These are phyloP conservation scores for Elongisporangium anandrum DNA, from an alignment of 352 stramenopile genomes.

Conservation along the genomic window DNA sequence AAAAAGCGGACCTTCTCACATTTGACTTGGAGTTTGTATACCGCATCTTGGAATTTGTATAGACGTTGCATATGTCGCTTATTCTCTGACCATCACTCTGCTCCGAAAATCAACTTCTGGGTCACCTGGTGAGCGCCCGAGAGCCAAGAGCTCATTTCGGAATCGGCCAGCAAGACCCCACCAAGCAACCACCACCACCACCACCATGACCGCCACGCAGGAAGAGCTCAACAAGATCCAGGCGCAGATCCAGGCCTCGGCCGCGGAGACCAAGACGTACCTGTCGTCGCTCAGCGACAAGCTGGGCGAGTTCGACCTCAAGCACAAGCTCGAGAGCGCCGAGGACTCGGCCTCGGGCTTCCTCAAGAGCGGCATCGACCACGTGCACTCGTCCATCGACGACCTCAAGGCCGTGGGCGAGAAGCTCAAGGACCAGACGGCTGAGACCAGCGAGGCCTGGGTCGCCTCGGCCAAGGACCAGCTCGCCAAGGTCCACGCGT, in stretches of 20 bases:
- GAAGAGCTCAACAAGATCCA: constrained; percentile 15
- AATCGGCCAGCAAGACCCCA: not conserved
- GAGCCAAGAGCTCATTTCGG: not conserved
- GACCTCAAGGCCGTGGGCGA: constrained; percentile 5
- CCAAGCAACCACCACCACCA: not conserved
- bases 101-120: not conserved
- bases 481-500: constrained; percentile 2
- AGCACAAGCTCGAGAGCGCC: constrained; percentile 4
- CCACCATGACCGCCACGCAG: constrained; percentile 1
- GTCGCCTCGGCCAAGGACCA: constrained; percentile 4
- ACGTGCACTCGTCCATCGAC: constrained; percentile 11
- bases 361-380: constrained; percentile 13
- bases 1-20: not conserved
- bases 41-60: not conserved
- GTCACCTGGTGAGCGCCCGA: no score
- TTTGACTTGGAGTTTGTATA: not conserved
- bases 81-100: not conserved
- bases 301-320: constrained; percentile 12
- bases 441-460: constrained; percentile 9
- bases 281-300: constrained; percentile 12
- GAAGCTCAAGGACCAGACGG: constrained; percentile 16
- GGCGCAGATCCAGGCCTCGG: constrained; percentile 18
- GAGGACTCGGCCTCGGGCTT: not conserved
- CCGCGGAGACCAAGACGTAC: constrained; percentile 24
- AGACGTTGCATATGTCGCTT: no score